Base-by-base conservation (phyloP, 1,284 basidiomycete species). In the Porogramme epimiltina region DNA sequence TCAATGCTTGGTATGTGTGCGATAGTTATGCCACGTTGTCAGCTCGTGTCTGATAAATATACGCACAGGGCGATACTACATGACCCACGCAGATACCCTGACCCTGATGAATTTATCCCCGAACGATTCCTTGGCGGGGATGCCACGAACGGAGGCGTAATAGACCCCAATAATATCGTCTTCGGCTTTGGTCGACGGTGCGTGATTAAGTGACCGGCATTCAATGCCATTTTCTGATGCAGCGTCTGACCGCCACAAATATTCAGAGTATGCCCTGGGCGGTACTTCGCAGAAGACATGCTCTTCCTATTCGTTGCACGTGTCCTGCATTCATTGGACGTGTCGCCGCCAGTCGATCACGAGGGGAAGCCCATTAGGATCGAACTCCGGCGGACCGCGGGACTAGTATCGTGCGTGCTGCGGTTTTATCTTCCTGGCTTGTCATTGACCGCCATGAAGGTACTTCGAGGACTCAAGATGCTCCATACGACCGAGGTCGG, bases 1-100 rank as follows among this genome's bases (percentile, higher is more conserved):
- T 41, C 3, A 56, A 62, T 19, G 18, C 39, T 9, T 64, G 58
- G 61, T 62, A 19, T 15, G 58, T 38, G 1, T 4, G 11, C 4
- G 22, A 18, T n/a, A 13, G 6, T 37, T 37, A 5, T 9, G 9
- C 5, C n/a, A 9, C 34, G n/a, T 18, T 18, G 34, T 5, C 10
- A 13, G 34, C 34, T 37, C 13, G n/a, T 37, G 41, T 10, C 28
- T 22, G 19, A 20, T 24, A n/a, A 19, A 9, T 19, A 1, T n/a
- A 19, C 11, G 1, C 24, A 5, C 10, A 52, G 50, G 47, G 42
- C 47, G 10, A 42, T 46, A n/a, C 22, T 39, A 2, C 52, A 49
- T 25, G 45, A 54, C 20, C 39, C 47, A 3, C 26, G 37, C 19
- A 19, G 19, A 6, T 50, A 54, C 23, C 40, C 52, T 2, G 41